Evolutionary conservation across 2,329 filamentous ascomycete genomes (phyloP).

Genomic region (Xylariaceae sp.): DNA sequence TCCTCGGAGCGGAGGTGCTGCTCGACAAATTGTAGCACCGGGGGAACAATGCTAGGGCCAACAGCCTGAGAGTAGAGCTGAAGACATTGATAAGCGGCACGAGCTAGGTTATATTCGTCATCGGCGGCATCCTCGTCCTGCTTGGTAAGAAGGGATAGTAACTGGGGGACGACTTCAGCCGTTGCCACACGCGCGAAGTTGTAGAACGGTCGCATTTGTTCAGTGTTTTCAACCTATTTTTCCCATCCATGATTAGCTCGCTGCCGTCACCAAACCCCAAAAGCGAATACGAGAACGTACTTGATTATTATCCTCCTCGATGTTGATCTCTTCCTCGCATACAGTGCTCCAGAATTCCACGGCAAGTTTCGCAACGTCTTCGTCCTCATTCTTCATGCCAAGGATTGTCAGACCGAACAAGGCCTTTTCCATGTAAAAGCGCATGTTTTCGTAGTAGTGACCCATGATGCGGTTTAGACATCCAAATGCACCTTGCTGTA

Average conservation of each 20-base stretch:
- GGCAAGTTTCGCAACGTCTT: constrained; percentile 95
- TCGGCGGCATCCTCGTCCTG: constrained; percentile 96
- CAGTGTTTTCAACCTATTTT: constrained; percentile 60
- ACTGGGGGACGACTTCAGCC: constrained; percentile 86
- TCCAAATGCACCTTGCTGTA: constrained; percentile 93
- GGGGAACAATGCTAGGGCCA: constrained; percentile 72
- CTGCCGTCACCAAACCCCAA: neutral
- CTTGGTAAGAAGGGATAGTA: constrained; percentile 83
- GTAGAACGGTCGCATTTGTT: constrained; percentile 86
- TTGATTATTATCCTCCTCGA: constrained; percentile 92
- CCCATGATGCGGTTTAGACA: constrained; percentile 98
- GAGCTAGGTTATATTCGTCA: constrained; percentile 95
- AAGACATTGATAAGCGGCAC: constrained; percentile 92
- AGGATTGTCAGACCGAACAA: constrained; percentile 95
- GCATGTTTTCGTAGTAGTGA: constrained; percentile 99
- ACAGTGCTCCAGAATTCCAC: constrained; percentile 99
- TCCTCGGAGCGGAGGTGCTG: constrained; percentile 82
- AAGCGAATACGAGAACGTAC: constrained; percentile 38
- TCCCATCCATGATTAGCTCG: constrained; percentile 10
- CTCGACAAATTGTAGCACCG: constrained; percentile 89
- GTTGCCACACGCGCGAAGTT: constrained; percentile 93
- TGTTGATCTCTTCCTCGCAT: constrained; percentile 95
- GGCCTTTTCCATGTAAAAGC: constrained; percentile 99
- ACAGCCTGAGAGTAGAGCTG: constrained; percentile 94
- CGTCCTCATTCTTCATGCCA: constrained; percentile 96